A percentile compares a stretch with the other conserved stretches of the same genome.
These are phyloP conservation scores for Solanum chacoense DNA, from an alignment of 305 asterid genomes.

Conservation along the genomic window DNA sequence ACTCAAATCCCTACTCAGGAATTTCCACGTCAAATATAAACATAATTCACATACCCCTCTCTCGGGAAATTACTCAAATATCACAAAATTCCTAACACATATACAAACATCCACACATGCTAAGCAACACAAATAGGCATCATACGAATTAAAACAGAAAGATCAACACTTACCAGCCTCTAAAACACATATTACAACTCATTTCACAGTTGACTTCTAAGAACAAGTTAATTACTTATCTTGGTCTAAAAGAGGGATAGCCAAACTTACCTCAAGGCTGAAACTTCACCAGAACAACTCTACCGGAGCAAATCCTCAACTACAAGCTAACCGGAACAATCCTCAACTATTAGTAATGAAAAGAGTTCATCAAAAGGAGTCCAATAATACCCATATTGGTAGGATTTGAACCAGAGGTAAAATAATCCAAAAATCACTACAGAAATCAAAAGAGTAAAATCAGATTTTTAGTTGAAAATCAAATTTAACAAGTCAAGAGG, in stretches of 20 bases:
- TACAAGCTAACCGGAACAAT: not conserved
- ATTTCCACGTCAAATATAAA: too few relatives aligned
- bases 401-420: not conserved
- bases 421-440: not conserved
- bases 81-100: not conserved
- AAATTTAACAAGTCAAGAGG: not conserved
- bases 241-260: not conserved
- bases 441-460: not conserved
- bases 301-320: not conserved
- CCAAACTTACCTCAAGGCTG: not conserved
- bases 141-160: not conserved
- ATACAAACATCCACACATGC: not conserved
- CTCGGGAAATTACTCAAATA: not conserved
- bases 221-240: not conserved
- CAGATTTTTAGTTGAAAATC: not conserved
- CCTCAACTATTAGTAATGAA: not conserved
- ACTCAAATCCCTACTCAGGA: not conserved
- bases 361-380: not conserved
- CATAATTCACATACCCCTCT: not conserved
- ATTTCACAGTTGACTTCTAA: not conserved
- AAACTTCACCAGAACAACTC: not conserved
- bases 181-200: not conserved
- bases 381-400: not conserved
- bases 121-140: not conserved
- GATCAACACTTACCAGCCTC: not conserved